Conservation (phyloP, 192 early-diverging fungal genomes). For the Backusella psychrophila region DNA sequence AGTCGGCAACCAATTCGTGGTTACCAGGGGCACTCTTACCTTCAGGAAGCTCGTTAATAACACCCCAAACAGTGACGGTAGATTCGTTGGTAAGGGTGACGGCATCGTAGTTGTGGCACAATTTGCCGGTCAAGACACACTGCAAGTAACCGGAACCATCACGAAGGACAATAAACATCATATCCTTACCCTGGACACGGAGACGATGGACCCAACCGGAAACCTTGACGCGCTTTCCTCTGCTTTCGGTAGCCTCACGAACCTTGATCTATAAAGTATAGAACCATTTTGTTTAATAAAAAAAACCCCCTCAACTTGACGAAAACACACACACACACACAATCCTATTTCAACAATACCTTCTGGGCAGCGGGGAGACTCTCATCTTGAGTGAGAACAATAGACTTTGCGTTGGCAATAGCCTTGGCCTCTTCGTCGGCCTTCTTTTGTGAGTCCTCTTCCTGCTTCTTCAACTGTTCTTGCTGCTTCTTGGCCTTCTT, state of each 20-base stretch:
- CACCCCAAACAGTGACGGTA: slow-evolving; percentile 86
- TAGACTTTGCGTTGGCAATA: slow-evolving; percentile 83
- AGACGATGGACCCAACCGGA: slow-evolving; percentile 96
- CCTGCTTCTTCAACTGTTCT: slow-evolving; percentile 72
- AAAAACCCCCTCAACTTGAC: not conserved
- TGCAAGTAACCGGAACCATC: slow-evolving; percentile 96
- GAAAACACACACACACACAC: no score
- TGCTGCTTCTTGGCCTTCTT: slow-evolving; percentile 83
- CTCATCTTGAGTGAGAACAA: slow-evolving; percentile 72
- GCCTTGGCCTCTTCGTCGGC: slow-evolving; percentile 74
- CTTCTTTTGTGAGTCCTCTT: slow-evolving; percentile 62
- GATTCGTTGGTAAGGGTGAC: slow-evolving; percentile 91
- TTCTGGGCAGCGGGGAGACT: slow-evolving; percentile 70
- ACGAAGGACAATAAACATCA: slow-evolving; percentile 93
- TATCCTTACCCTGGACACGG: slow-evolving; percentile 95
- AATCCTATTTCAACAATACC: slow-evolving; percentile 30
- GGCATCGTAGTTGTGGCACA: slow-evolving; percentile 95
- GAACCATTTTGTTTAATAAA: slow-evolving; percentile 8
- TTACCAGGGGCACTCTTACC: slow-evolving; percentile 97
- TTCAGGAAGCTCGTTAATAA: slow-evolving; percentile 82
- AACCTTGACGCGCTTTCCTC: slow-evolving; percentile 80
- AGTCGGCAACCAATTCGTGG: slow-evolving; percentile 94
- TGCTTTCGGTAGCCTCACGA: slow-evolving; percentile 55
- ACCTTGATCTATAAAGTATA: slow-evolving; percentile 71
- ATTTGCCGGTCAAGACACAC: slow-evolving; percentile 82